Evolutionary conservation across 441 rosid genomes (phyloP).

Genomic region (Gossypium aridum): DNA sequence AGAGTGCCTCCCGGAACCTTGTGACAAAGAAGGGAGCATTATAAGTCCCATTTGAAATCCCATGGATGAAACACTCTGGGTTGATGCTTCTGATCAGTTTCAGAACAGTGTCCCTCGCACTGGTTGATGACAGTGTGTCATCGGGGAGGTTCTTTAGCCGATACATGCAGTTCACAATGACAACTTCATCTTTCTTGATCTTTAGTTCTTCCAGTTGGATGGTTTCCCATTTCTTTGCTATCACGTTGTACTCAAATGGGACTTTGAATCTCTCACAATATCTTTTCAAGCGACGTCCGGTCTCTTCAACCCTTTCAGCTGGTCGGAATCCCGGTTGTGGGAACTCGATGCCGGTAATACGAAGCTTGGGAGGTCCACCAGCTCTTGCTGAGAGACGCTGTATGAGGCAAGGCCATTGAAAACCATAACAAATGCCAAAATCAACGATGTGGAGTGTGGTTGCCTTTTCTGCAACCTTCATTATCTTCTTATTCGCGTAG

Average conservation of each 20-base stretch:
- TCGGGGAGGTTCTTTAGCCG: constrained; percentile 65
- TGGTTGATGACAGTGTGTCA: constrained; percentile 52
- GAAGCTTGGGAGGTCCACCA: constrained; percentile 67
- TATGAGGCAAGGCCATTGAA: constrained; percentile 94
- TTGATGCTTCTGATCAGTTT: constrained; percentile 51
- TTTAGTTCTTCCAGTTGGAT: constrained; percentile 64
- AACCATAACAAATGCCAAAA: constrained; percentile 86
- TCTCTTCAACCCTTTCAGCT: constrained; percentile 72
- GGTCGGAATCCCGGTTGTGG: constrained; percentile 93
- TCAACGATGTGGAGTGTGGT: constrained; percentile 69
- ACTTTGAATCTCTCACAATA: constrained; percentile 72
- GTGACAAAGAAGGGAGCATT: constrained; percentile 79
- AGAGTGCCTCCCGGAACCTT: constrained; percentile 77
- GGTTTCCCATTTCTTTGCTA: constrained; percentile 84
- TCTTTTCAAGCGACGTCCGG: constrained; percentile 53
- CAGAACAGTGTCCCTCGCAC: constrained; percentile 72
- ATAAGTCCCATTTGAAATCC: constrained; percentile 59
- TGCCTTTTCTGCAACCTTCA: constrained; percentile 44
- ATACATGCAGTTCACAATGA: constrained; percentile 56
- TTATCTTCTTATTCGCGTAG: constrained; percentile 54
- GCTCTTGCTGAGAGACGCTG: constrained; percentile 48
- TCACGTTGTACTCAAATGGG: constrained; percentile 55
- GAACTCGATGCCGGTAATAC: constrained; percentile 79
- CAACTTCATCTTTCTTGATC: constrained; percentile 47
- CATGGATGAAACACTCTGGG: constrained; percentile 68